Base-by-base conservation (phyloP, 2,329 filamentous ascomycete genomes). In the Thelonectria discophora region DNA sequence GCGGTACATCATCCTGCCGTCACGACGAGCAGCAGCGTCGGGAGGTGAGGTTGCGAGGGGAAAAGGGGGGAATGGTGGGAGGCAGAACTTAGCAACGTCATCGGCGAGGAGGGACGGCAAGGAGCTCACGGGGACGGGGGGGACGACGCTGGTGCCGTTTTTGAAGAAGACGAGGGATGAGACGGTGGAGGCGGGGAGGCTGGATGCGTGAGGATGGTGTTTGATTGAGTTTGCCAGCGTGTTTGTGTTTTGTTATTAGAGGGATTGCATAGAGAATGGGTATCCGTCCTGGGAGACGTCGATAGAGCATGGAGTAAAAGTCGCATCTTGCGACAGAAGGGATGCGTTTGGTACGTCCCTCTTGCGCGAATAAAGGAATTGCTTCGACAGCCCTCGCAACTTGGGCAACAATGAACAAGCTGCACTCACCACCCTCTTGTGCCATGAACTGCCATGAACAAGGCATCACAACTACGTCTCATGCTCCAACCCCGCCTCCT, bases 81-180 rank as follows among this genome's bases (percentile, higher is more conserved):
- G 67, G 7, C 73, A 75, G 60, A 84, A 84, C 60, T 68, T 84
- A 54, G 80, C 82, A 0, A 83, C 79, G 24, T 79, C 79, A 0
- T 82, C 80, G 13, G 76, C 78, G 12, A 63, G 67, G 17, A 75
- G 73, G 52, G 68, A 69, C 1, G 74, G 73, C 17, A 70, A 75
- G 18, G 78, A 90, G 65, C 79, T 97, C 43, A 90, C 89, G 1
- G 94, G 94, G 0, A 97, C 94, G 0, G 94, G 94, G 2, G 94
- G 94, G 0, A 97, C 94, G 0, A 88, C 90, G 1, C 77, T 98
- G 54, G 90, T 97, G 59, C 92, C 94, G 0, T 98, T 98, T 76
- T 76, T 98, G 65, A 96, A 93, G 77, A 92, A 96, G 77, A 90
- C 92, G 3, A 83, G 94, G 17, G 92, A 97, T 73, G 94, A 97